phyloP scores from a whole-genome alignment of 1,284 basidiomycete genomes.

The Mycena sp. region DNA sequence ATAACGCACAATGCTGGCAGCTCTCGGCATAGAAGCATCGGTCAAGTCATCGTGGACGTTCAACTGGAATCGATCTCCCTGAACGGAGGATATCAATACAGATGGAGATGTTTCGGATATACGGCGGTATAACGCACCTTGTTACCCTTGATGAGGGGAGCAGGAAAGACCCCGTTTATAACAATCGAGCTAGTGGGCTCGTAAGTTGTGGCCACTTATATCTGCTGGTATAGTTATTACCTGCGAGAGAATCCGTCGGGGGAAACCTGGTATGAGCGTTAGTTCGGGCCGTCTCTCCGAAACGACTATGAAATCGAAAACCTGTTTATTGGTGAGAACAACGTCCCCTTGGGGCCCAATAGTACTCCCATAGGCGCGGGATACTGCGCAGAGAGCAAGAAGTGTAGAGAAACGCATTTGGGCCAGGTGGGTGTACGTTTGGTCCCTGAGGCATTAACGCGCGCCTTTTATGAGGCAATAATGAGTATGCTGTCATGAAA shows the following conservation, averaged over 20 bases:
- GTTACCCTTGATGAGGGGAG: conserved; percentile 18
- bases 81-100: background rate
- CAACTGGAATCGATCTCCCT: conserved; percentile 37
- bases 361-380: background rate
- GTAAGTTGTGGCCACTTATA: background rate
- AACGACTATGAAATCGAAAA: background rate
- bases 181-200: background rate
- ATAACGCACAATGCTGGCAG: conserved; percentile 36
- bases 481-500: too few relatives aligned
- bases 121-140: conserved; percentile 1
- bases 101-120: too few relatives aligned
- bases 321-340: background rate
- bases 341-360: background rate
- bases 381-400: background rate
- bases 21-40: conserved; percentile 37
- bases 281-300: background rate
- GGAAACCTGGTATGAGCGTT: background rate
- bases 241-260: conserved; percentile 1
- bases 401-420: too few relatives aligned
- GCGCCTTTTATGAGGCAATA: too few relatives aligned
- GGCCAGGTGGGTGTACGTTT: too few relatives aligned
- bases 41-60: conserved; percentile 39
- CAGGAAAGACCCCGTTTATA: conserved; percentile 4
- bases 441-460: too few relatives aligned
- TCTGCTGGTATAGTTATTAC: too few relatives aligned